These are phyloP conservation scores for Pisolithus sp. DNA, from an alignment of 768 basidiomycete species.

Conservation along the genomic window DNA sequence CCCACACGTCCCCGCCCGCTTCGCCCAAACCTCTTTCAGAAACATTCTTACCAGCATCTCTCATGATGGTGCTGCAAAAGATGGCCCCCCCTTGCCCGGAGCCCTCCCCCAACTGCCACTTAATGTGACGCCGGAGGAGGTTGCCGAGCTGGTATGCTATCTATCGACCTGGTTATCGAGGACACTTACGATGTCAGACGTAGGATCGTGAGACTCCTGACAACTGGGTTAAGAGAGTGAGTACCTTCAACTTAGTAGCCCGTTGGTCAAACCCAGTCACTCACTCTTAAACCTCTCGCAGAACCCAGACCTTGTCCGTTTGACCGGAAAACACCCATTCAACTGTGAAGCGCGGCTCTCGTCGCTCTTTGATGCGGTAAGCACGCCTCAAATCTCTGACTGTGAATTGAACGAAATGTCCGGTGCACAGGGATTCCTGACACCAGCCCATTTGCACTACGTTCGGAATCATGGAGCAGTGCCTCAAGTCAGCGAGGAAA, in stretches of 20 bases:
- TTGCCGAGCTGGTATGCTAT: constrained; percentile 20
- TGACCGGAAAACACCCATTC: constrained; percentile 60
- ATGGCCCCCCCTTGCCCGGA: constrained; percentile 15
- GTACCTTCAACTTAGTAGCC: not conserved
- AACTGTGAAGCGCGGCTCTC: constrained; percentile 46
- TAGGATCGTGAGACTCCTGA: constrained; percentile 35
- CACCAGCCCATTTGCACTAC: constrained; percentile 46
- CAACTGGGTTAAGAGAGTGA: constrained; percentile 35
- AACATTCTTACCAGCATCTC: constrained; percentile 14
- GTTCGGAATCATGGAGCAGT: constrained; percentile 63
- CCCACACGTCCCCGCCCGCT: constrained; percentile 4
- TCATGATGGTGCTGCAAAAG: constrained; percentile 12
- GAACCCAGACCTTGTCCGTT: constrained; percentile 36
- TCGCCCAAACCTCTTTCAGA: constrained; percentile 7
- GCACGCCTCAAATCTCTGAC: not conserved
- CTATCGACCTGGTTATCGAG: not conserved
- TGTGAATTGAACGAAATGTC: not conserved
- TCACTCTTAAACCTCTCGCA: constrained; percentile 2
- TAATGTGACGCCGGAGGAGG: constrained; percentile 15
- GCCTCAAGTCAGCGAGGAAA: constrained; percentile 36
- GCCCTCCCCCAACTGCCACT: constrained; percentile 17
- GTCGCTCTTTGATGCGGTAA: constrained; percentile 35
- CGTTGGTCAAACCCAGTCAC: not conserved
- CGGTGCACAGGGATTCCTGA: constrained; percentile 43
- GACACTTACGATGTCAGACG: not conserved